Evolutionary conservation across 495 filamentous ascomycete genomes (phyloP).

Genomic region (Rostrohypoxylon terebratum): DNA sequence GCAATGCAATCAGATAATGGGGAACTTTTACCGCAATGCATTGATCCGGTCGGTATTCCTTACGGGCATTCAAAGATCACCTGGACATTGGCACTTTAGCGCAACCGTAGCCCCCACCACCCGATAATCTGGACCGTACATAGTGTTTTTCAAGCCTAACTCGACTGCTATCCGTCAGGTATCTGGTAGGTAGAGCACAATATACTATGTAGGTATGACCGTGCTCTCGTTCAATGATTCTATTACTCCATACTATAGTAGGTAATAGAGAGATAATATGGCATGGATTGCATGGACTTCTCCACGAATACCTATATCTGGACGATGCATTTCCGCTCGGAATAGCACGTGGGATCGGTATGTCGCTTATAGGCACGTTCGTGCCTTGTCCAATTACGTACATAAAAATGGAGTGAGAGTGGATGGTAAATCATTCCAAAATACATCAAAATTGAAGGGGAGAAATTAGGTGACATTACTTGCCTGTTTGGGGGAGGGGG

Average conservation of each 20-base stretch:
- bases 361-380: not conserved
- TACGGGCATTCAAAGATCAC: not conserved
- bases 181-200: not conserved
- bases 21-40: no score
- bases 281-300: not conserved
- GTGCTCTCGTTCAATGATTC: no score
- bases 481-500: constrained; percentile 28
- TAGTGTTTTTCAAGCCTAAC: not conserved
- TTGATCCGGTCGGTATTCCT: no score
- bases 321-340: not conserved
- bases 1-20: no score
- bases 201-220: no score
- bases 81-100: not conserved
- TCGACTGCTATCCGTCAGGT: no score
- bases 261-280: no score
- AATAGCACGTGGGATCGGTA: constrained; percentile 5
- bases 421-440: constrained; percentile 7
- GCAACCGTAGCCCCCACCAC: no score
- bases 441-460: constrained; percentile 11
- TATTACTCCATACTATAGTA: no score
- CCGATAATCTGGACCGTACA: not conserved
- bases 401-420: not conserved
- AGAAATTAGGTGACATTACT: constrained; percentile 21
- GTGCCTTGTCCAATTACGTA: not conserved
- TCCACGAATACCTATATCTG: not conserved